Evolutionary conservation across 306 rosid species (phyloP), one percentile per base, ranked within the genome.

Genomic region (Phaseolus lunatus): DNA sequence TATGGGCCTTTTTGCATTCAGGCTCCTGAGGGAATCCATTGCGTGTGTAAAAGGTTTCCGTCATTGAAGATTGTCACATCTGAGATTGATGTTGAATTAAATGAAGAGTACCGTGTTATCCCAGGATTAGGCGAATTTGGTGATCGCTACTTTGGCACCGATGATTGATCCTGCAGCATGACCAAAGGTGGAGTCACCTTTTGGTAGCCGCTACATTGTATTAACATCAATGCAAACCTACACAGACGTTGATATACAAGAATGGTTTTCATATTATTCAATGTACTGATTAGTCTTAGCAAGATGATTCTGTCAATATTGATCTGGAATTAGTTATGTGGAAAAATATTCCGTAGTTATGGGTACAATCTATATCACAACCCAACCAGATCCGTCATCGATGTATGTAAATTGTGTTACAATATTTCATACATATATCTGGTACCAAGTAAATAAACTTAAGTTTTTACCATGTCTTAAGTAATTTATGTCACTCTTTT

Each of bases 1-100:
- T 24, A 59, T 27, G 72, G 13, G 4, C 18, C 6, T 66, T 54
- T 73, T 43, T 61, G 52, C 58, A 70, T 37, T 75, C 81, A 95
- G 97, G 98, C 98, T 57, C 98, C 98, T 1, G 98, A 95, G 84
- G 98, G 98, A 70, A 95, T 95, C 76, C 97, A 95, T 41, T 95
- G 99, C 56, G 97, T 92, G 47, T 78, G 83, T 84, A 88, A 89
- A 75, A 89, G 93, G 84, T 92, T 90, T 70, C 98, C 97, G 35
- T 77, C 92, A 23, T 85, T 95, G 81, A 92, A 95, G 85, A 95
- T 95, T 20, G 98, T 95, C 41, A 92, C 98, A 63, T 95, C 98
- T 18, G 97, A 95, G 93, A 95, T 95, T 56, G 98, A 95, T 76
- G 92, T 59, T 62, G 85, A 89, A 4, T 59, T 95, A 78, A 92